A percentile compares a stretch with the other conserved stretches of the same genome.
Evolutionary conservation across 768 basidiomycete species (phyloP).

Genomic region (Phaffia tasmanica): DNA sequence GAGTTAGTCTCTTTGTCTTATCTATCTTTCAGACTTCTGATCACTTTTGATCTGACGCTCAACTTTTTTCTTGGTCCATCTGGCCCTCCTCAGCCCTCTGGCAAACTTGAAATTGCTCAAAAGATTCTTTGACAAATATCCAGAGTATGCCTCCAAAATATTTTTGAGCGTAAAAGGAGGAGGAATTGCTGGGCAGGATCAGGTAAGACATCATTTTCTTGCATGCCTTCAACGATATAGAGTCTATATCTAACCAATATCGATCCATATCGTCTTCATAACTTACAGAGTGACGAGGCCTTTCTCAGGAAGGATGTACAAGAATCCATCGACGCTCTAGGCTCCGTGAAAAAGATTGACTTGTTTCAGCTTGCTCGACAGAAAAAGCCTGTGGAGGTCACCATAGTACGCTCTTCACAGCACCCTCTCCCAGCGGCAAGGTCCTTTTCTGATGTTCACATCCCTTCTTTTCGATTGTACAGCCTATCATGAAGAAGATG

Average conservation of each 20-base stretch:
- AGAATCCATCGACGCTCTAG: conserved; percentile 42
- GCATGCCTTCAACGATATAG: no score
- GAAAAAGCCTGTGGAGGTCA: conserved; percentile 7
- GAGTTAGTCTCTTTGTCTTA: conserved; percentile 27
- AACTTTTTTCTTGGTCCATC: background rate
- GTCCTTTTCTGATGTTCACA: background rate
- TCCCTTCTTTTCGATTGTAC: background rate
- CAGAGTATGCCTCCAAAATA: conserved; percentile 42
- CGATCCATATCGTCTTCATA: background rate
- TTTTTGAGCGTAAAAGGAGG: conserved; percentile 47
- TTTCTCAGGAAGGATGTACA: conserved; percentile 45
- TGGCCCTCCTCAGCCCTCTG: conserved; percentile 25
- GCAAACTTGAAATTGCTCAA: conserved; percentile 46
- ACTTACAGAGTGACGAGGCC: conserved; percentile 37
- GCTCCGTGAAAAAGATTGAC: conserved; percentile 50
- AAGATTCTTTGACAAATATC: conserved; percentile 45
- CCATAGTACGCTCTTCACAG: background rate
- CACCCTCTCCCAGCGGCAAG: background rate
- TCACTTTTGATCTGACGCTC: background rate
- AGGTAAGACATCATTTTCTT: background rate
- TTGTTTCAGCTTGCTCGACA: conserved; percentile 48
- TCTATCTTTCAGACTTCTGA: conserved; percentile 6
- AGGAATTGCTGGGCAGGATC: conserved; percentile 26
- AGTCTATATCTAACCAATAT: background rate
- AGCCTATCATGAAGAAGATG: conserved; percentile 40